Evolutionary conservation across 345 rosid species (phyloP), one percentile per base, ranked within the genome.

Genomic region (Salix arbutifolia): DNA sequence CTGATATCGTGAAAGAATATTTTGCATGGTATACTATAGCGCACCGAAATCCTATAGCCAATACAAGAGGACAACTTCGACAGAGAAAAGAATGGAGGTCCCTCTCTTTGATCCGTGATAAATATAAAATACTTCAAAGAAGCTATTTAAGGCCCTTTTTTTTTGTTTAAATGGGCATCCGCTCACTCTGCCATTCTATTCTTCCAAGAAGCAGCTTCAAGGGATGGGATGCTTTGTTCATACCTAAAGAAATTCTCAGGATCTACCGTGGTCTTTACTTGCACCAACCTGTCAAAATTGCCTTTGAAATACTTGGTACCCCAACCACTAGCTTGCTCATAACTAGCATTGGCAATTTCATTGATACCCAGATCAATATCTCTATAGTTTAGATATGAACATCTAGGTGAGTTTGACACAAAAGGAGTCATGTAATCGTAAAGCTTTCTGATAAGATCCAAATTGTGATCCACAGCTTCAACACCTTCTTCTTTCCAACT

Each of bases 301-400:
- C 52, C 48, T 62, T 73, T 60, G 67, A 73, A 73, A 76, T 92
- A 90, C 74, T 70, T 88, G 5, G 48, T 35, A 12, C 97, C 94
- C 85, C 90, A 91, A 28, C 5, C 76, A 11, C 44, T 65, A 2
- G 62, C 50, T 65, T 74, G 38, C 7, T 4, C 2, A 61, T 28
- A 74, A 70, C 64, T 74, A 65, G 35, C 44, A 21, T 44, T 64
- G 5, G 58, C 76, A 64, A 28, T 31, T n/a, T 46, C 31, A 21
- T 65, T 74, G 78, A 60, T 66, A 0, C 97, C 98, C 42, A 90
- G 11, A 72, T 91, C 97, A 18, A 90, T 82, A 81, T 91, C 96
- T 67, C 89, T 79, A 65, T 88, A 91, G 31, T 91, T 91, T 23
- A 87, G 60, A 52, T 87, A 93, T 3, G 94, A 86, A 4, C 35